Conservation (phyloP, 2,329 filamentous ascomycete genomes). For the Diaporthe australafricana region DNA sequence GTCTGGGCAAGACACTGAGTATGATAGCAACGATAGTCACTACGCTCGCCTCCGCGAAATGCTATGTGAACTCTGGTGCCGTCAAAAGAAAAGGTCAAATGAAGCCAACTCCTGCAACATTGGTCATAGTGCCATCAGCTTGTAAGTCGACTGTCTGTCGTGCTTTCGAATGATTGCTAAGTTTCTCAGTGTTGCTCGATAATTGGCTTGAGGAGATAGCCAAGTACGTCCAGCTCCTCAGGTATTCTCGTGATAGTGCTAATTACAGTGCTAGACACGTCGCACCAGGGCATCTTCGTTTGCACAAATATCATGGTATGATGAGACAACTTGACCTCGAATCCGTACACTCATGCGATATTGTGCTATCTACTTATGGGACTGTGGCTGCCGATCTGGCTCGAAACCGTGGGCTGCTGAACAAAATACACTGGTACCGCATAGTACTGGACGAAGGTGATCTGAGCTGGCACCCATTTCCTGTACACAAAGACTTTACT, state of each 20-base stretch:
- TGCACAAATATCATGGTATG: slow-evolving; percentile 4
- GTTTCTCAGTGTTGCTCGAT: neutral
- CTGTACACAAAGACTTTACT: neutral
- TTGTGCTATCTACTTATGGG: slow-evolving; percentile 11
- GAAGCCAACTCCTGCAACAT: neutral
- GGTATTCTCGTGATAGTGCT: neutral
- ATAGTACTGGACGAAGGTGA: slow-evolving; percentile 41
- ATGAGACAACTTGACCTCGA: neutral
- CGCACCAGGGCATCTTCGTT: neutral
- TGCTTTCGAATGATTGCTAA: neutral
- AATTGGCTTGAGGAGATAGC: slow-evolving; percentile 5
- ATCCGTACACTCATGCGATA: neutral
- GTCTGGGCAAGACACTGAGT: slow-evolving; percentile 41
- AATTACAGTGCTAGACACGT: neutral
- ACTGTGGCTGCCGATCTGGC: neutral
- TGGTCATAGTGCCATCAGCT: slow-evolving; percentile 10
- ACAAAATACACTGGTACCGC: slow-evolving; percentile 8
- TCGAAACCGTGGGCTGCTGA: neutral
- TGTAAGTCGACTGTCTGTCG: neutral
- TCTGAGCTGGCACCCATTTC: slow-evolving; percentile 36
- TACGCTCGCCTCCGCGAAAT: slow-evolving; percentile 36
- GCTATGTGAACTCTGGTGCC: slow-evolving; percentile 13
- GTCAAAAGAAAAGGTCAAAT: neutral
- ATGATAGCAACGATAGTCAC: slow-evolving; percentile 40
- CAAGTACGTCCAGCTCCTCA: neutral